These are phyloP conservation scores for Fragaria iinumae DNA, from an alignment of 306 rosid species.

Conservation along the genomic window DNA sequence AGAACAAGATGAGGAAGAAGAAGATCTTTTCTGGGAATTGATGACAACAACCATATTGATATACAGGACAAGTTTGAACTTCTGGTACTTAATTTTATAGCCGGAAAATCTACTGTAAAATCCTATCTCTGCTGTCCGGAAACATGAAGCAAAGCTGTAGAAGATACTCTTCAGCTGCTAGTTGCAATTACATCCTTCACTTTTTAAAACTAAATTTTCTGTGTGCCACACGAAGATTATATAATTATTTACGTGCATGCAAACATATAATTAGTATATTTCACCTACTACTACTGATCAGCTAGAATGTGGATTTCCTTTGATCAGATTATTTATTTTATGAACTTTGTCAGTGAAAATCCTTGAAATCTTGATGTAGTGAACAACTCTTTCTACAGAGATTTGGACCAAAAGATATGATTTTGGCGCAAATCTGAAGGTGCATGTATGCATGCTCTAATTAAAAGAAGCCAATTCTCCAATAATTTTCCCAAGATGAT, in stretches of 20 bases:
- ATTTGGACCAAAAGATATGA: background rate
- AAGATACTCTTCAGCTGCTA: slow-evolving; percentile 24
- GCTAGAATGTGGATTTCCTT: background rate
- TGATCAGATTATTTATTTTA: background rate
- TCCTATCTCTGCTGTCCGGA: slow-evolving; percentile 40
- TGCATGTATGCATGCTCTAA: background rate
- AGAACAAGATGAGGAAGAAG: background rate
- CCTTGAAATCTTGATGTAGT: background rate
- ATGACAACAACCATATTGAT: slow-evolving; percentile 17
- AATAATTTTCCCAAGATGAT: background rate
- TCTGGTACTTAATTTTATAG: slow-evolving; percentile 1
- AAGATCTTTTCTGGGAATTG: slow-evolving; percentile 25
- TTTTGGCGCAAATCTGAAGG: background rate
- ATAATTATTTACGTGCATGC: slow-evolving; percentile 8
- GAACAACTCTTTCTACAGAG: background rate
- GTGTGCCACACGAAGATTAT: slow-evolving; percentile 15
- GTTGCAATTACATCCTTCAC: slow-evolving; percentile 28
- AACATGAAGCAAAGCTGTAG: slow-evolving; percentile 44
- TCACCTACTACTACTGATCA: slow-evolving; percentile 2
- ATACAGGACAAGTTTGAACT: background rate
- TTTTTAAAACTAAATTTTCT: slow-evolving; percentile 19
- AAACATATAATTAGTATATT: background rate
- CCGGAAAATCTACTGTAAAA: slow-evolving; percentile 25
- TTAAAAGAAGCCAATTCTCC: background rate
- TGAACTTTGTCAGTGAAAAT: background rate